Evolutionary conservation across 129 eudicot genomes (phyloP), one percentile per base, ranked within the genome.

Genomic region (Ambrosia trifida): DNA sequence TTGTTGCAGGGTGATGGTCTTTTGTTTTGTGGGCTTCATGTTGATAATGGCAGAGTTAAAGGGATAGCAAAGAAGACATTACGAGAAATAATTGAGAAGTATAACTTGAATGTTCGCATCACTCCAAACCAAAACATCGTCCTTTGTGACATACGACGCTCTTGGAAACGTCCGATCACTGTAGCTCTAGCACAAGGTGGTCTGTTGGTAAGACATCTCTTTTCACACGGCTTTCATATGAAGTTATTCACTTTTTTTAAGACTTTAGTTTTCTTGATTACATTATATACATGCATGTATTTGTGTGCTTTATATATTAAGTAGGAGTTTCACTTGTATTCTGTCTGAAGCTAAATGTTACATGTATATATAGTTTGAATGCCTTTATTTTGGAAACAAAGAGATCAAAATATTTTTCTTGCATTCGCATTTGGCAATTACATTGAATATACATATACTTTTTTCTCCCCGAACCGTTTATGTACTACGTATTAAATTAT

Each of bases 161-260:
- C 97, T 50, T 94, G 98, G 98, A 94, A 78, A 74, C 89, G 87
- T 16, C 90, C 90, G 9, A 94, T 94, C 78, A 84, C 90, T 46
- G 87, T 93, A 46, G 86, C 87, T 79, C 87, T 94, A 77, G 98
- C 97, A 59, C 93, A 94, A 79, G 88, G 95, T 59, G 98, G 95
- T 72, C 70, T 94, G 61, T 84, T 94, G 95, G 98, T 94, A 82
- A 85, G 79, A 45, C 46, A 31, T 74, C 40, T 36, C 3, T 77
- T 20, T 49, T 77, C 59, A 33, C 14, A 12, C 14, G 40, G 43
- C 38, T 43, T 41, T 66, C 49, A 17, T 17, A 1, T 36, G 43
- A 36, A 36, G 7, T 36, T 4, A 5, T 36, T 36, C 17, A 4
- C 28, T 8, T 44, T 2, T 32, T 11, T 7, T 19, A 40, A 54